These are phyloP conservation scores for Thinopyrum obtusiflorum DNA, from an alignment of 202 grass and related monocot genomes.

Conservation along the genomic window DNA sequence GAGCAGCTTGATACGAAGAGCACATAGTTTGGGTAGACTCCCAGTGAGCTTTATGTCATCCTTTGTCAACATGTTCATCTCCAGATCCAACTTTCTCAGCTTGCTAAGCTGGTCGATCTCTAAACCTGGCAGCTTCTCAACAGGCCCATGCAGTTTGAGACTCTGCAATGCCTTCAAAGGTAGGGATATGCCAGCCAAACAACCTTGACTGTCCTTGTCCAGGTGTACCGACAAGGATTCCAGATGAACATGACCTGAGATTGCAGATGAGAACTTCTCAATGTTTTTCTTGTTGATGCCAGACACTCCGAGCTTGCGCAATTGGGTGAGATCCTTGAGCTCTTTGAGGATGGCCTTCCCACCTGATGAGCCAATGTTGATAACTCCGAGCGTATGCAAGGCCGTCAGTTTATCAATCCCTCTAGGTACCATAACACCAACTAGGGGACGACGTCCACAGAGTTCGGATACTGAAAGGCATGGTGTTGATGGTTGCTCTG, in stretches of 20 bases:
- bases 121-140: background rate
- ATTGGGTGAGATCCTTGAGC: constrained; percentile 1
- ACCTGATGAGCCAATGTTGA: background rate
- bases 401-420: background rate
- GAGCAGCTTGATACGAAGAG: background rate
- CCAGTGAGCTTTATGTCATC: background rate
- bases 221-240: background rate
- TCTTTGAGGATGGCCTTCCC: background rate
- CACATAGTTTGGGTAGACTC: background rate
- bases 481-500: background rate
- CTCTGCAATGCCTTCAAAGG: background rate
- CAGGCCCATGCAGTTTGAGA: background rate
- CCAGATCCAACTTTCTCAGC: background rate
- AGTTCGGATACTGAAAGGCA: rapidly evolving
- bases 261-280: background rate
- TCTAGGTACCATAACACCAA: background rate
- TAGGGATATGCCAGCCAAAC: background rate
- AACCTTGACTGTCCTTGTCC: background rate
- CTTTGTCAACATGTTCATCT: background rate
- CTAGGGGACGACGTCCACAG: rapidly evolving
- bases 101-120: background rate
- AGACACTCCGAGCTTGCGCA: constrained; percentile 12
- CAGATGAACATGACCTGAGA: background rate
- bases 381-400: background rate
- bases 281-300: background rate